phyloP scores from a whole-genome alignment of 75 land plant genomes.

The Sequoia sempervirens region DNA sequence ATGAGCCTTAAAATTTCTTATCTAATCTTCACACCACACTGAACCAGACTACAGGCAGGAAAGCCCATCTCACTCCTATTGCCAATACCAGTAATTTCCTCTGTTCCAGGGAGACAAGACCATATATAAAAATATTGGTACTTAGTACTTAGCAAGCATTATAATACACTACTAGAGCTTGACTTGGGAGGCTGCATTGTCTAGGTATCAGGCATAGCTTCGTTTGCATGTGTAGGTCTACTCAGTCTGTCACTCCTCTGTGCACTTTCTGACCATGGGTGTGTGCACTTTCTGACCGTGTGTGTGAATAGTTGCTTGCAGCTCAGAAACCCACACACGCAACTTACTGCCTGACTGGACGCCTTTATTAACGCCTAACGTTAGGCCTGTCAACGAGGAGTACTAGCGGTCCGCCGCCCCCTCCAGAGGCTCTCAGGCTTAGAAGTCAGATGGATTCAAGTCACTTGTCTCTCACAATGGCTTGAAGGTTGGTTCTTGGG shows the following conservation, averaged over 20 bases:
- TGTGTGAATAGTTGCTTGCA: not conserved
- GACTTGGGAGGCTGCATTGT: not conserved
- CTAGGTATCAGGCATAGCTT: not conserved
- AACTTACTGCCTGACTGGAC: not conserved
- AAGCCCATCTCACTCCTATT: not conserved
- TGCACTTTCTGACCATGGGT: not conserved
- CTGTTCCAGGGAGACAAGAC: not conserved
- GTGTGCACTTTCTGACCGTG: not conserved
- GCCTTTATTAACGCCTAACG: not conserved
- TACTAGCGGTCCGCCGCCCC: not conserved
- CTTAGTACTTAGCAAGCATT: not conserved
- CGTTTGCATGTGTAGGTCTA: not conserved
- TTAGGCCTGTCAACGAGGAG: not conserved
- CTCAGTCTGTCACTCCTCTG: not conserved
- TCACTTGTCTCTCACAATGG: not conserved
- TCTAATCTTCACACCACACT: not conserved
- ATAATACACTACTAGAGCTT: not conserved
- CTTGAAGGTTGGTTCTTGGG: not conserved
- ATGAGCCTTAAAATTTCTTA: not conserved
- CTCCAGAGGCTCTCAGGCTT: not conserved
- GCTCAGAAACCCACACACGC: constrained; percentile 6
- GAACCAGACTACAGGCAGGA: not conserved
- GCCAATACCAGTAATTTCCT: not conserved
- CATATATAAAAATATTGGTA: not conserved
- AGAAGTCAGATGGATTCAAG: not conserved